Conservation (phyloP, 345 rosid species). For the Orychophragmus violaceus region DNA sequence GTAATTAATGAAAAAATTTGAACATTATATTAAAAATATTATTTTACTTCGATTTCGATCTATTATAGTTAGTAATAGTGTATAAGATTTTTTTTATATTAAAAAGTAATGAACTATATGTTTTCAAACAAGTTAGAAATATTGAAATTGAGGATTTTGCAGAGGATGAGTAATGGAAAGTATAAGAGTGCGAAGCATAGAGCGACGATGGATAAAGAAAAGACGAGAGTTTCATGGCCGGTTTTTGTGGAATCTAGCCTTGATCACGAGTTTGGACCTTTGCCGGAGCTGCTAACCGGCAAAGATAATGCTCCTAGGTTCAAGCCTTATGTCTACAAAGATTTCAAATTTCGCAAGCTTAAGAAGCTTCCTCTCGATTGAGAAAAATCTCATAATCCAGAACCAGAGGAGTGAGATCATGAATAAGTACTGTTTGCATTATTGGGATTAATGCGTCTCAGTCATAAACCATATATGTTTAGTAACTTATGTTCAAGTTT, state of each 20-base stretch:
- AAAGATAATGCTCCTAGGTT: conserved; percentile 37
- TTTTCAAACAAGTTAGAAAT: neutral
- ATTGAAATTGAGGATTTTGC: neutral
- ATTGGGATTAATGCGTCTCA: no score
- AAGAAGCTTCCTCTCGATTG: conserved; percentile 30
- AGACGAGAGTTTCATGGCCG: conserved; percentile 81
- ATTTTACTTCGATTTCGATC: no score
- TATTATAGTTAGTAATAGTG: no score
- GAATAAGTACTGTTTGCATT: no score
- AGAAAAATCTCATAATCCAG: neutral
- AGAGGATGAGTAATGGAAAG: conserved; percentile 67
- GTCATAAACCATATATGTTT: no score
- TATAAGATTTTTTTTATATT: no score
- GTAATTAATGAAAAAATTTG: no score
- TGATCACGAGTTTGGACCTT: conserved; percentile 48
- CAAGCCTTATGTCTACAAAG: conserved; percentile 29
- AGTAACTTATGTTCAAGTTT: no score
- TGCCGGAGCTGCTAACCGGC: conserved; percentile 38
- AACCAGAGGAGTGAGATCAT: neutral
- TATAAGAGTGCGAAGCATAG: conserved; percentile 54
- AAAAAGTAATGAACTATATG: neutral
- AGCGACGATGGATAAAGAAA: conserved; percentile 43
- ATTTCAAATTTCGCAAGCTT: neutral
- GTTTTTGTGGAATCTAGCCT: conserved; percentile 60
- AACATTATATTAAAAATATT: no score